Percentiles rank a stretch among this genome's conserved stretches.
Conservation (phyloP, 2,329 filamentous ascomycete genomes). For the Monosporascus sp. region DNA sequence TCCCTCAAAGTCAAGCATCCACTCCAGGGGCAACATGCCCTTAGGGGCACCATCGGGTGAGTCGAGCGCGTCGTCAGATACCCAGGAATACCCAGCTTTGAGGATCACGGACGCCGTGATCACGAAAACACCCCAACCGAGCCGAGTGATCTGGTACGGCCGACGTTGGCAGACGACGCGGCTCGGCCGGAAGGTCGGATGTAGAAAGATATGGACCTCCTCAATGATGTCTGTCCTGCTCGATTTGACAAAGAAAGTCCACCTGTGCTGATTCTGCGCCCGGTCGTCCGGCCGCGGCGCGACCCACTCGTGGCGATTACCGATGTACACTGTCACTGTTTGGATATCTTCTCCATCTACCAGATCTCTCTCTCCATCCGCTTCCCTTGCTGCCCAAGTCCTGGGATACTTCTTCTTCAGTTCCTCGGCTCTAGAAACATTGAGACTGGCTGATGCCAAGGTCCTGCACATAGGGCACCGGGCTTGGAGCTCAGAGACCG, state of each 20-base stretch:
- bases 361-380: constrained; percentile 17
- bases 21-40: constrained; percentile 31
- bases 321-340: constrained; percentile 36
- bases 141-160: constrained; percentile 33
- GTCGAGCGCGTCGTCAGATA: constrained; percentile 29
- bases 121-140: constrained; percentile 37
- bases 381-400: constrained; percentile 27
- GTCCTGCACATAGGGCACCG: constrained; percentile 41
- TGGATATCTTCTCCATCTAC: constrained; percentile 23
- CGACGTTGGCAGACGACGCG: constrained; percentile 25
- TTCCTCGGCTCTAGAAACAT: constrained; percentile 17
- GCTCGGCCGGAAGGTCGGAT: constrained; percentile 35
- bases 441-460: constrained; percentile 27
- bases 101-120: constrained; percentile 33
- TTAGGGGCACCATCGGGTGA: constrained; percentile 24
- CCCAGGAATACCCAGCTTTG: constrained; percentile 37
- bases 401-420: constrained; percentile 29
- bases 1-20: constrained; percentile 35
- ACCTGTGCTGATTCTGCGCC: constrained; percentile 33
- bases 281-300: constrained; percentile 10
- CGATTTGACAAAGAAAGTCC: constrained; percentile 39
- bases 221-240: constrained; percentile 37
- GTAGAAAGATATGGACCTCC: constrained; percentile 34
- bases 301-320: constrained; percentile 32
- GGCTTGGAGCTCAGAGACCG: constrained; percentile 26